A percentile compares a stretch with the other conserved stretches of the same genome.
These are phyloP conservation scores for Geotrichum europaeum DNA, from an alignment of 1,139 yeast species.

Conservation along the genomic window DNA sequence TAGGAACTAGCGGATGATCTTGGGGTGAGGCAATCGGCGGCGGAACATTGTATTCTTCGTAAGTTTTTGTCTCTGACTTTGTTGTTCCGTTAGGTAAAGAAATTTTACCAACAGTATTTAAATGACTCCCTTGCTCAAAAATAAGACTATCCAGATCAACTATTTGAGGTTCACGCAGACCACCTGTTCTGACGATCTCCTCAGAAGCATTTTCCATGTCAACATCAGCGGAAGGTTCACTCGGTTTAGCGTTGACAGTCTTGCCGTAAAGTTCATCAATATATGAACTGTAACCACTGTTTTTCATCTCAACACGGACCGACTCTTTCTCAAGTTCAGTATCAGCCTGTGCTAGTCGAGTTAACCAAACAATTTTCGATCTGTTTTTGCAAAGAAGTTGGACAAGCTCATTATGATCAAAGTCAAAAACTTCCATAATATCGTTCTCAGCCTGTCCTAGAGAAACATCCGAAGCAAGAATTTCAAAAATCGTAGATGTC, in stretches of 20 bases:
- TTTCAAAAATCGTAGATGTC: conserved; percentile 30
- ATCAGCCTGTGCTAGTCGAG: conserved; percentile 40
- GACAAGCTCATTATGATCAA: conserved; percentile 47
- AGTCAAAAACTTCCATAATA: conserved; percentile 47
- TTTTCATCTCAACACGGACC: conserved; percentile 34
- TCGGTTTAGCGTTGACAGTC: conserved; percentile 12
- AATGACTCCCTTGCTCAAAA: conserved; percentile 68
- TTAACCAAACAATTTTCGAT: conserved; percentile 50
- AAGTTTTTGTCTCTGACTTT: conserved; percentile 63
- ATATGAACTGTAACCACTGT: conserved; percentile 33
- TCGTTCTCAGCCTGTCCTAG: conserved; percentile 47
- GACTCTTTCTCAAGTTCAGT: conserved; percentile 34
- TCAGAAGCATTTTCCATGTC: conserved; percentile 25
- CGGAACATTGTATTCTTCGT: conserved; percentile 87
- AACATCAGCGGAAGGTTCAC: conserved; percentile 22
- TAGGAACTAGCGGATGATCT: conserved; percentile 50
- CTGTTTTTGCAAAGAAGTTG: conserved; percentile 49
- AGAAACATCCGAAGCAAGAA: conserved; percentile 36
- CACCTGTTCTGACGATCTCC: conserved; percentile 23
- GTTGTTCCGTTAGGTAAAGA: conserved; percentile 78
- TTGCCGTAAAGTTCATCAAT: conserved; percentile 30
- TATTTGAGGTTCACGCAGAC: conserved; percentile 43
- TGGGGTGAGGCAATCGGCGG: conserved; percentile 48
- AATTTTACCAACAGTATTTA: conserved; percentile 61
- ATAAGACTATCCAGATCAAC: conserved; percentile 59